A percentile compares a stretch with the other conserved stretches of the same genome.
Evolutionary conservation across 179 eudicot species (phyloP).

Genomic region (Pouteria campechiana): DNA sequence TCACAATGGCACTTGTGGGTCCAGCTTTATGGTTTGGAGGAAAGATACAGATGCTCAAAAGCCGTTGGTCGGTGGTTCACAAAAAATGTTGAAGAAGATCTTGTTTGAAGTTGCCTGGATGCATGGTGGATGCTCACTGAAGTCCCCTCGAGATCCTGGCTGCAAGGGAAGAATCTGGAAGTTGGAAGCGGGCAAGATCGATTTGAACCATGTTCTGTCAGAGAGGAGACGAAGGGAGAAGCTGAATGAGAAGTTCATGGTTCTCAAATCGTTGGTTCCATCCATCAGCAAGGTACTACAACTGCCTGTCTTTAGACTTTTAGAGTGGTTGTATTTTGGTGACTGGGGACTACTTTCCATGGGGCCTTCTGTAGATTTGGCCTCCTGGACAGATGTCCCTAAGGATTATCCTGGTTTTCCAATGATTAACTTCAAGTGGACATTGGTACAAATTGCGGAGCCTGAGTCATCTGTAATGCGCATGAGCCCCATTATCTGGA

Average conservation of each 20-base stretch:
- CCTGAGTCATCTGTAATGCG: no score
- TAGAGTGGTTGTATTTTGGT: no score
- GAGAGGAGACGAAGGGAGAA: conserved; percentile 52
- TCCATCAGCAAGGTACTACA: conserved; percentile 43
- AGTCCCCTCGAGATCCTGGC: conserved; percentile 15
- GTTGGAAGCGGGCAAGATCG: conserved; percentile 17
- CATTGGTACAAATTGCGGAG: no score
- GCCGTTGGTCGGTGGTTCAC: conserved; percentile 18
- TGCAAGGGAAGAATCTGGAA: conserved; percentile 6
- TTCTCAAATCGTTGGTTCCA: conserved; percentile 46
- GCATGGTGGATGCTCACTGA: conserved; percentile 18
- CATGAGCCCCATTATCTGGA: no score
- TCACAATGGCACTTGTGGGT: conserved; percentile 13
- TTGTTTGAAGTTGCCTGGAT: conserved; percentile 47
- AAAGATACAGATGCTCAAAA: conserved; percentile 7
- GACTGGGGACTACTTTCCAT: no score
- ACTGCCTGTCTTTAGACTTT: no score
- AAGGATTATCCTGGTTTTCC: no score
- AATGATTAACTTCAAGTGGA: no score
- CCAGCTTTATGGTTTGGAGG: conserved; percentile 51
- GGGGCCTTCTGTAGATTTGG: no score
- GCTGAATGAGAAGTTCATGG: conserved; percentile 40
- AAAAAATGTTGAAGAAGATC: conserved; percentile 46
- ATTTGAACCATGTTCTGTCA: conserved; percentile 30
- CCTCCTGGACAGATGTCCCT: no score